Evolutionary conservation across 1,284 basidiomycete genomes (phyloP), one percentile per base, ranked within the genome.

Genomic region (Apiotrichum veenhuisii): DNA sequence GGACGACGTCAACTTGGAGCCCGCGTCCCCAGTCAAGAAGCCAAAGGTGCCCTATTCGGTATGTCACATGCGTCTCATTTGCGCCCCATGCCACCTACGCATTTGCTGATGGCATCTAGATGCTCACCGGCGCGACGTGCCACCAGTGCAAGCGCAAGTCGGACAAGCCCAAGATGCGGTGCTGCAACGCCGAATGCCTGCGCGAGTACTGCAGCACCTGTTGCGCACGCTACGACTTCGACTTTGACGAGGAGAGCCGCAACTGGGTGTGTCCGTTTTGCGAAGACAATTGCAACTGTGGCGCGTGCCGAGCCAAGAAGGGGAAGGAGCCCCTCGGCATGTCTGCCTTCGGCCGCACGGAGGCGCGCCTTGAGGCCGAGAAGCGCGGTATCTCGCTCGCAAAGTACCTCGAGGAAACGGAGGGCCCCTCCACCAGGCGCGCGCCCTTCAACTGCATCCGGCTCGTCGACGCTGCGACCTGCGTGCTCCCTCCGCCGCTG

Each of bases 191-290:
- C 1, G 44, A 59, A 17, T 77, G 75, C 55, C 55, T 50, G 27
- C 58, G 64, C 0, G 27, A 57, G 3, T 75, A 69, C 57, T 77
- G 75, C 59, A 57, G 62, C 37, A 62, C 67, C 5, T 75, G 75
- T 51, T 74, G 73, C 46, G 65, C 65, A 42, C 63, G 72, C 68
- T 74, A 63, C 57, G 70, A 71, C 50, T 72, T 77, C 48, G 62
- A 64, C 3, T 77, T 75, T 52, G 74, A 75, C 51, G 65, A 65
- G 34, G 65, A 73, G 10, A 62, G 66, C 18, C 65, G 72, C 3
- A 66, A 68, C 0, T 75, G 72, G 62, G 68, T 75, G 52, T 77
- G 75, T 44, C 75, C 75, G 0, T 60, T 66, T 8, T 77, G 74
- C 57, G 63, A 61, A 49, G 69, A 68, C 30, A 37, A 8, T 12